Evolutionary conservation across 2,329 filamentous ascomycete species (phyloP), one percentile per base, ranked within the genome.

Genomic region (Clonostachys rhizophaga): DNA sequence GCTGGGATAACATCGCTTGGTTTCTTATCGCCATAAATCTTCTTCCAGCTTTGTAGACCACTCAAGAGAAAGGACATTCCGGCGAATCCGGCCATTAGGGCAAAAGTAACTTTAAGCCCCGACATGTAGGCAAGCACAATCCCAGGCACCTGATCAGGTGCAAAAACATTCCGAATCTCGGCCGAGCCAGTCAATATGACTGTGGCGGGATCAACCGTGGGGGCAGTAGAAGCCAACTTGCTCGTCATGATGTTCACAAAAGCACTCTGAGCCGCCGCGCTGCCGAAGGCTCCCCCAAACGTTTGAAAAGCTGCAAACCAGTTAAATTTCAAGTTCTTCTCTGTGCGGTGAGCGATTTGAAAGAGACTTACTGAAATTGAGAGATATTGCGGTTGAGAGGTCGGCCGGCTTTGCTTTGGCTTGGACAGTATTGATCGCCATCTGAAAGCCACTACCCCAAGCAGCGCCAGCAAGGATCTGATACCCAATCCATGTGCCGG

Each of bases 61-160:
- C 24, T 30, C 24, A 30, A 30, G 24, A 30, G 24, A 30, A 30
- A 30, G 24, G 24, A 30, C 24, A 30, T 30, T 10, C 24, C 24
- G 8, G 24, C 24, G 9, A 30, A 30, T 30, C 24, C 24, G 24
- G 24, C 24, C 24, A 30, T 30, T 1, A 81, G 64, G 1, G 78
- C 82, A 24, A 79, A 74, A 8, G 72, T 69, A 6, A 83, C 79
- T 54, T 81, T 81, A 52, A 83, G 78, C 0, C 76, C 76, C 48
- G 75, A 62, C 44, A 74, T 83, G 63, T 86, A 86, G 0, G 76
- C 78, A 0, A 55, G 44, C 9, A 83, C 63, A 35, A 86, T 78
- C 0, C 68, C 69, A 1, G 60, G 52, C 1, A 84, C 60, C 45
- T 65, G 69, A 17, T 74, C 55, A 0, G 59, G 48, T 0, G 68